These are phyloP conservation scores for Gymnopilus dilepis DNA, from an alignment of 768 basidiomycete genomes.

Conservation along the genomic window DNA sequence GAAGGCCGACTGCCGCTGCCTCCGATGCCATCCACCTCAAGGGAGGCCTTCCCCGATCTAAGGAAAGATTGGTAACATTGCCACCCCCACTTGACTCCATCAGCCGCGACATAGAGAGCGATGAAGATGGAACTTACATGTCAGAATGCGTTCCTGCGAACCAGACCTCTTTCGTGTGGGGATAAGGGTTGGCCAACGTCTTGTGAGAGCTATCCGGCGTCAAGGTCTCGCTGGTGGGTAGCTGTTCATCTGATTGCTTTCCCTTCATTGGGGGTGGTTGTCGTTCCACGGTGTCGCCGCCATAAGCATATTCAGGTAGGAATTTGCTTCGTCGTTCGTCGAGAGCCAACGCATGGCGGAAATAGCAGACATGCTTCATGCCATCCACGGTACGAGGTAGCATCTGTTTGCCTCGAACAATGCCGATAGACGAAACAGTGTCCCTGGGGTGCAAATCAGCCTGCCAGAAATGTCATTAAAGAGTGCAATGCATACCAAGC, in stretches of 20 bases:
- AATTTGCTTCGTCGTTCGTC: constrained; percentile 55
- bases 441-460: constrained; percentile 37
- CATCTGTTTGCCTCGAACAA: constrained; percentile 31
- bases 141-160: neutral
- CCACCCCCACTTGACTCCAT: neutral
- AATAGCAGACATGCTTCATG: constrained; percentile 41
- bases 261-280: no score
- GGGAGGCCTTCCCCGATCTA: neutral
- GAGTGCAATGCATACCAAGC: constrained; percentile 39
- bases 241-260: no score
- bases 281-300: neutral
- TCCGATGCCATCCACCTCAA: neutral
- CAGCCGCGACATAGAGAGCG: neutral
- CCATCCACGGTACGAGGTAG: constrained; percentile 36
- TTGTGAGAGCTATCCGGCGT: no score
- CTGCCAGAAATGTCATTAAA: neutral
- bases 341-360: constrained; percentile 52
- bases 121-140: neutral
- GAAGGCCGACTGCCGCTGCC: neutral
- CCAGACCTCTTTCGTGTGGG: neutral
- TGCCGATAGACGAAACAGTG: constrained; percentile 51
- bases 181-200: neutral
- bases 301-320: constrained; percentile 46
- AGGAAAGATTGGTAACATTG: neutral
- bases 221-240: no score